Evolutionary conservation across 108 stramenopile genomes (phyloP).

Genomic region (Cyclotella kingstonii): DNA sequence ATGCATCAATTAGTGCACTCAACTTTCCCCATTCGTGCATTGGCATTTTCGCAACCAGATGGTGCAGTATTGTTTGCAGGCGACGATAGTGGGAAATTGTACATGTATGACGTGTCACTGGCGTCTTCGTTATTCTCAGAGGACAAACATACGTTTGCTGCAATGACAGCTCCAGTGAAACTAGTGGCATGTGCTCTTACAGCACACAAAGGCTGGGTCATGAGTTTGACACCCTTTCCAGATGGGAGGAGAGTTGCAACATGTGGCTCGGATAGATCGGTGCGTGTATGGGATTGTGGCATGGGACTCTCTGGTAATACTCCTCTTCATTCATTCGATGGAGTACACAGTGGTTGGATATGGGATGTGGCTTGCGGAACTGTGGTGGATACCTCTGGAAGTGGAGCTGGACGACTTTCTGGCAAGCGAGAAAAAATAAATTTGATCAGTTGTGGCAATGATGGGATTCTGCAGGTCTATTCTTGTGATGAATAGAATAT

Average conservation of each 20-base stretch:
- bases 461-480: conserved; percentile 37
- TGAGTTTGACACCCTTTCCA: conserved; percentile 36
- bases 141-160: not conserved
- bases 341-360: conserved; percentile 34
- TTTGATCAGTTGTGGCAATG: conserved; percentile 38
- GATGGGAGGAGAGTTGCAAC: conserved; percentile 35
- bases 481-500: conserved; percentile 39
- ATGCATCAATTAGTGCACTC: conserved; percentile 32
- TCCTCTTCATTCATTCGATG: conserved; percentile 43
- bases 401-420: not conserved
- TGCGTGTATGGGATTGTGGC: conserved; percentile 46
- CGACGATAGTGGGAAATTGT: conserved; percentile 40
- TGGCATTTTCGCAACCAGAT: conserved; percentile 33
- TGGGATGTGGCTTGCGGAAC: conserved; percentile 36
- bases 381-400: conserved; percentile 5
- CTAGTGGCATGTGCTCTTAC: conserved; percentile 41
- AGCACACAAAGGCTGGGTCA: conserved; percentile 44
- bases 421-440: conserved; percentile 12
- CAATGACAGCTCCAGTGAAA: conserved; percentile 29
- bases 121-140: not conserved
- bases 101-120: conserved; percentile 34
- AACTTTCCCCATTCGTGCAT: conserved; percentile 30
- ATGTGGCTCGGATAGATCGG: conserved; percentile 41
- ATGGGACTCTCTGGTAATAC: conserved; percentile 42
- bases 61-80: conserved; percentile 39